Base-by-base conservation (phyloP, 2,329 filamentous ascomycete species). In the Lasiodiplodia hormozganensis region DNA sequence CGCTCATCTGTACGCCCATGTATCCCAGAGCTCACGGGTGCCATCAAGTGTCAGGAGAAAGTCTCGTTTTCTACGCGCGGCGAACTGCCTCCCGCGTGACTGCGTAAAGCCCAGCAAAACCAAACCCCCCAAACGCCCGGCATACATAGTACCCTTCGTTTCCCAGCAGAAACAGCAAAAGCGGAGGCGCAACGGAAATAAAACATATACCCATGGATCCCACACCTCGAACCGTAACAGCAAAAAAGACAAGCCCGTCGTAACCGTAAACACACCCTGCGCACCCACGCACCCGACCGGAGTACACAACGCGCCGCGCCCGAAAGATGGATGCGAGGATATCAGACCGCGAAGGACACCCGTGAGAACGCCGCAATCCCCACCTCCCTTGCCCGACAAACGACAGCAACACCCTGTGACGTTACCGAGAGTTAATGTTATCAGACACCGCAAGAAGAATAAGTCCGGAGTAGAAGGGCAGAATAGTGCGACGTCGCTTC, bases 291-390 rank as follows among this genome's bases (percentile, higher is more conserved):
- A 28, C 28, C 28, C 28, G 53, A 62, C 40, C 58, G 3, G 40
- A 62, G 40, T 34, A 62, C 49, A 66, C 62, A 56, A 53, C 60
- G 43, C 60, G 60, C 60, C 43, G 60, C 60, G 47, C 60, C 60
- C 60, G 60, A 64, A 57, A 52, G 47, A 65, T 34, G 62, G 40
- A 47, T 43, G 53, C 53, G 53, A 31, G 62, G 51, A 66, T 54
- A 66, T 66, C 62, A 56, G 36, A 38, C 51, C 49, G 34, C 62
- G 62, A 54, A 38, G 31, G 36, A 28, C n/a, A 28, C 34, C 34
- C 62, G 34, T 56, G 49, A 43, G 25, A 52, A 64, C 60, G 47
- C 60, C 60, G 47, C 60, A 47, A 36, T 52, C 31, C 28, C 60
- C 60, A 28, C 47, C 31, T 38, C 47, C 47, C 60, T 43, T 58